phyloP scores from a whole-genome alignment of 176 grass and related monocot species.

The Phyllostachys edulis region DNA sequence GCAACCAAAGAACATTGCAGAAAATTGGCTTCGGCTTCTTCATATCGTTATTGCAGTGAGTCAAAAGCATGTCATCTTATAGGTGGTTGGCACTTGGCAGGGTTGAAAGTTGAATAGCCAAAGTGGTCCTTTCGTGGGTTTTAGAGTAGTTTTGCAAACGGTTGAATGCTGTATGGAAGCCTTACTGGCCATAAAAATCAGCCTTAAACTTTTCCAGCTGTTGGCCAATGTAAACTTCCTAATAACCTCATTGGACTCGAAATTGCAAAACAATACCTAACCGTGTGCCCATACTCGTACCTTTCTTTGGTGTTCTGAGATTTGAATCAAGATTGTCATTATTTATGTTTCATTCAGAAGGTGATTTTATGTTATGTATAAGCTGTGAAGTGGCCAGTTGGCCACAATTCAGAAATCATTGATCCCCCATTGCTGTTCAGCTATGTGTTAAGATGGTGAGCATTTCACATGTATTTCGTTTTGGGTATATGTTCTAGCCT shows the following conservation, averaged over 20 bases:
- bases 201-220: background rate
- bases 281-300: background rate
- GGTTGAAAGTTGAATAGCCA: background rate
- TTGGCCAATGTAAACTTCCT: background rate
- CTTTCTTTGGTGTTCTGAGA: background rate
- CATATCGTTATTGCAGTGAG: too few species aligned
- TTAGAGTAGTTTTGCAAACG: background rate
- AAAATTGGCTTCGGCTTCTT: background rate
- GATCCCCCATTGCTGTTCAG: background rate
- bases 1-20: background rate
- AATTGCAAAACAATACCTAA: background rate
- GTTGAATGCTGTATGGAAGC: background rate
- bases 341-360: background rate
- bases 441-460: too few species aligned
- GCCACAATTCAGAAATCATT: background rate
- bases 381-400: background rate
- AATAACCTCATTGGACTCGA: background rate
- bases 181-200: background rate
- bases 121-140: background rate
- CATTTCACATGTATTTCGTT: too few species aligned
- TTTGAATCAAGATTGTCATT: background rate
- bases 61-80: too few species aligned
- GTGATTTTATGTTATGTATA: background rate
- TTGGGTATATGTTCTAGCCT: too few species aligned
- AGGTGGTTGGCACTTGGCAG: too few species aligned